Conservation (phyloP, 257 asterid genomes). For the Nicotiana sylvestris region DNA sequence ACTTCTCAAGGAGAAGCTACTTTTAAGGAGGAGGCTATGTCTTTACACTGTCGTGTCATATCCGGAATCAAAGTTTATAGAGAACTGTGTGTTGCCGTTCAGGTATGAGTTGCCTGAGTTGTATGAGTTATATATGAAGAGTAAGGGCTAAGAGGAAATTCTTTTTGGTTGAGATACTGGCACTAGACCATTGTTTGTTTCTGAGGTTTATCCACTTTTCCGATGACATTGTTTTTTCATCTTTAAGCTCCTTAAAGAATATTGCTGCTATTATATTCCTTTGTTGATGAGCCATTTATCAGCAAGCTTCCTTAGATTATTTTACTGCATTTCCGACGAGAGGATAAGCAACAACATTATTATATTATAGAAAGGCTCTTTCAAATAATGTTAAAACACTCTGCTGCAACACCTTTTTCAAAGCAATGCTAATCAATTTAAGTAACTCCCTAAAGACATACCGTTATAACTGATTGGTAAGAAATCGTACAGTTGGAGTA, state of each 20-base stretch:
- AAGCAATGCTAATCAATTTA: background rate
- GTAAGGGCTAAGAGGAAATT: no score
- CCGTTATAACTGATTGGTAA: no score
- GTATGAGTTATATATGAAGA: background rate
- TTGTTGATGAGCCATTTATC: background rate
- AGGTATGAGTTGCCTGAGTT: constrained; percentile 22
- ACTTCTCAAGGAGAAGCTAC: constrained; percentile 8
- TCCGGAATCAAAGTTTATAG: constrained; percentile 7
- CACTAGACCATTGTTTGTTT: no score
- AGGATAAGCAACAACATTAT: no score
- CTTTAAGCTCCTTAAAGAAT: background rate
- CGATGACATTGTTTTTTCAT: background rate
- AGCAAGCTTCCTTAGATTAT: no score
- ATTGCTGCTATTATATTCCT: background rate
- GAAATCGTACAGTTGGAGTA: background rate
- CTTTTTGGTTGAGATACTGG: no score
- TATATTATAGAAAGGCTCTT: no score
- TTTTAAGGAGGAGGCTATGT: background rate
- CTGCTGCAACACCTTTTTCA: background rate
- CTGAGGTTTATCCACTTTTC: no score
- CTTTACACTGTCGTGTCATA: background rate
- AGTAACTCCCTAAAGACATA: background rate
- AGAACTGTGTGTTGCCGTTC: constrained; percentile 14
- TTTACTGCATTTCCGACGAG: background rate
- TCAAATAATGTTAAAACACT: background rate